phyloP scores from a whole-genome alignment of 2,329 filamentous ascomycete species.

The Orbilia javanica region DNA sequence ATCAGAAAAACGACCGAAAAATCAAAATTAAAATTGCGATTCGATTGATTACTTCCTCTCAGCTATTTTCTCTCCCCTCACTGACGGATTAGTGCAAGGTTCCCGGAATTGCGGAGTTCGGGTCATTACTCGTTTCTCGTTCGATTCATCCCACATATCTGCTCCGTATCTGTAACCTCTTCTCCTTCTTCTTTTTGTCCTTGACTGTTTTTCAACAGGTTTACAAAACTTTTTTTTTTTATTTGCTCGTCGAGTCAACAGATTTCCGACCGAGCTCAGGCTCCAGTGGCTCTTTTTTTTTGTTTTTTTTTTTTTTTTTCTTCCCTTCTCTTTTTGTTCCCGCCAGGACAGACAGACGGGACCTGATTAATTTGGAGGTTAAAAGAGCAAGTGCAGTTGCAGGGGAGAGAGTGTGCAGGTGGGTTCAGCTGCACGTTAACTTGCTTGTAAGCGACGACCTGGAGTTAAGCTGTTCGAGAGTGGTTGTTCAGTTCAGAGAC shows the following conservation, averaged over 20 bases:
- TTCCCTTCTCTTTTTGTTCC: constrained; percentile 1
- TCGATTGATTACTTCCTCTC: constrained; percentile 32
- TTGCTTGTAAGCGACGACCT: constrained; percentile 19
- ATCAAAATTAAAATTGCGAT: constrained; percentile 41
- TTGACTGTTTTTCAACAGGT: neutral
- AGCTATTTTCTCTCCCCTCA: constrained; percentile 32
- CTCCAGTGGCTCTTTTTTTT: constrained; percentile 11
- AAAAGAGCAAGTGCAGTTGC: constrained; percentile 6
- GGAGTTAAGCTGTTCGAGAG: constrained; percentile 23
- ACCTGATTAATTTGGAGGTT: neutral
- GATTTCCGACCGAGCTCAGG: constrained; percentile 30
- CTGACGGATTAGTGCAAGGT: constrained; percentile 20
- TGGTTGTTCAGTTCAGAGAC: constrained; percentile 12
- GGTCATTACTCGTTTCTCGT: constrained; percentile 4
- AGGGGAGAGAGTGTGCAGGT: constrained; percentile 6
- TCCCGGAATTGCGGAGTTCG: constrained; percentile 42
- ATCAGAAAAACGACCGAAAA: neutral
- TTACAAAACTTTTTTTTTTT: constrained; percentile 3
- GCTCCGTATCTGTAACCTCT: neutral
- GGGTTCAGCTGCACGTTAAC: constrained; percentile 16
- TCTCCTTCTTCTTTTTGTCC: neutral
- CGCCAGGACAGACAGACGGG: neutral
- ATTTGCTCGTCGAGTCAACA: neutral
- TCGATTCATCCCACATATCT: constrained; percentile 15
- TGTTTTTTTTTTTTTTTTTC: constrained; percentile 5